phyloP scores from a whole-genome alignment of 2,329 filamentous ascomycete species.

The Furcasterigmium sp. region DNA sequence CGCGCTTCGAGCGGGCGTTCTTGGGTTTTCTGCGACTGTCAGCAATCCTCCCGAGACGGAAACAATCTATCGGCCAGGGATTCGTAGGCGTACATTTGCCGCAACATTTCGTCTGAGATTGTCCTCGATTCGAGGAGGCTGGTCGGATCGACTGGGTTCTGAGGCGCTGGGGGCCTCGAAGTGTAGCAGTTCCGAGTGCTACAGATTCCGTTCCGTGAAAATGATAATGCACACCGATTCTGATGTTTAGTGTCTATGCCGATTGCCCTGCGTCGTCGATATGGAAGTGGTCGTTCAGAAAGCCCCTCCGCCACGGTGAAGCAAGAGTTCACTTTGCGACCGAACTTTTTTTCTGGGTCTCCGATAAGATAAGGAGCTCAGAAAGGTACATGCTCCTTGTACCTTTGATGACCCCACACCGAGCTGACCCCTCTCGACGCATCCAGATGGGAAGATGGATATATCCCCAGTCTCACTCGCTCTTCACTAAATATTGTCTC shows the following conservation, averaged over 20 bases:
- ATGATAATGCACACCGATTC: too few relatives aligned
- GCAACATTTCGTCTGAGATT: constrained; percentile 38
- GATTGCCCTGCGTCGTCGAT: neutral
- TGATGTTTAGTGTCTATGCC: neutral
- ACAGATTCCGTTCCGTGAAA: too few relatives aligned
- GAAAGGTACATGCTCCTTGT: too few relatives aligned
- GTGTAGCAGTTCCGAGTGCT: too few relatives aligned
- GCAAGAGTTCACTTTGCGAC: neutral
- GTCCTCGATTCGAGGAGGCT: neutral
- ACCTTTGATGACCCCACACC: too few relatives aligned
- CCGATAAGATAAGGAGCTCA: constrained; percentile 1
- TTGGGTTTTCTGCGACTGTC: constrained; percentile 45
- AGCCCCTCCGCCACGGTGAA: neutral
- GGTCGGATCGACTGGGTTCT: neutral
- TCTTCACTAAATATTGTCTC: too few relatives aligned
- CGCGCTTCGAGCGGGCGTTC: constrained; percentile 86
- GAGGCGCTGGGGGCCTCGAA: too few relatives aligned
- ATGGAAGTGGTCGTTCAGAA: neutral
- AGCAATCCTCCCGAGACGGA: neutral
- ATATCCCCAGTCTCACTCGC: too few relatives aligned
- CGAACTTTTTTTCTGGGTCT: neutral
- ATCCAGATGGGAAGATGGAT: too few relatives aligned
- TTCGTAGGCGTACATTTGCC: constrained; percentile 36
- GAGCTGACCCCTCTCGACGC: too few relatives aligned
- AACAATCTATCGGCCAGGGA: too few relatives aligned